These are phyloP conservation scores for Komagataella pastoris DNA, from an alignment of 805 yeast genomes.

Conservation along the genomic window DNA sequence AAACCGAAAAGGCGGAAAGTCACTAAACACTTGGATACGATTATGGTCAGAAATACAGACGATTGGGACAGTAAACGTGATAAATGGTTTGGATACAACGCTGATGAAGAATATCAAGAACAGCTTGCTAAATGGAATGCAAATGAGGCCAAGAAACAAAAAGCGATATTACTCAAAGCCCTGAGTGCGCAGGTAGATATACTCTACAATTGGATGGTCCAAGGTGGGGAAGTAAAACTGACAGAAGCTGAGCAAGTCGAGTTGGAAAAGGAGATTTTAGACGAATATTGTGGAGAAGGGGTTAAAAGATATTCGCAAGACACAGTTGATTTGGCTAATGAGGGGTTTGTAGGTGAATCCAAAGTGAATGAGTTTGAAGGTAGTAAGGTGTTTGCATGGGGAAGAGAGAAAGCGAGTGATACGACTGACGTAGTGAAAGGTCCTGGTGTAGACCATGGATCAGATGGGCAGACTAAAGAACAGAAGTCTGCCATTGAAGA, in stretches of 20 bases:
- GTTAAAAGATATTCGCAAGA: neutral
- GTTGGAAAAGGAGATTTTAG: neutral
- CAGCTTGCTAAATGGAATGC: conserved; percentile 32
- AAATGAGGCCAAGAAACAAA: conserved; percentile 15
- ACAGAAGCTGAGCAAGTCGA: neutral
- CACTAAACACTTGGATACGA: conserved; percentile 9
- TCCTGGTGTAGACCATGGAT: neutral
- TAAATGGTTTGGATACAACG: conserved; percentile 71
- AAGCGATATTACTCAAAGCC: conserved; percentile 5
- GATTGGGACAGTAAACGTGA: conserved; percentile 66
- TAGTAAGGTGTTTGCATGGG: conserved; percentile 26
- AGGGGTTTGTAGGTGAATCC: conserved; percentile 4
- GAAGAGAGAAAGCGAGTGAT: conserved; percentile 12
- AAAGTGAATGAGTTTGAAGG: conserved; percentile 27
- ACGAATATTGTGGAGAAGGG: neutral
- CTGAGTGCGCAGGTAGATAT: conserved; percentile 3
- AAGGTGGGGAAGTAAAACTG: conserved; percentile 8
- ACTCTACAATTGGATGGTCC: neutral
- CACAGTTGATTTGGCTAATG: conserved; percentile 1
- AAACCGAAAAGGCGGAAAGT: conserved; percentile 29
- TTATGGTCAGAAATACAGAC: conserved; percentile 14
- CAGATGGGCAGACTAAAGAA: neutral
- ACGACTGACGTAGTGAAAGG: neutral
- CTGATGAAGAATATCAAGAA: conserved; percentile 40
- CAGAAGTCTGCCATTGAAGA: conserved; percentile 10